Base-by-base conservation (phyloP, 805 yeast genomes). In the Cyberlindnera xishuangbannaensis region DNA sequence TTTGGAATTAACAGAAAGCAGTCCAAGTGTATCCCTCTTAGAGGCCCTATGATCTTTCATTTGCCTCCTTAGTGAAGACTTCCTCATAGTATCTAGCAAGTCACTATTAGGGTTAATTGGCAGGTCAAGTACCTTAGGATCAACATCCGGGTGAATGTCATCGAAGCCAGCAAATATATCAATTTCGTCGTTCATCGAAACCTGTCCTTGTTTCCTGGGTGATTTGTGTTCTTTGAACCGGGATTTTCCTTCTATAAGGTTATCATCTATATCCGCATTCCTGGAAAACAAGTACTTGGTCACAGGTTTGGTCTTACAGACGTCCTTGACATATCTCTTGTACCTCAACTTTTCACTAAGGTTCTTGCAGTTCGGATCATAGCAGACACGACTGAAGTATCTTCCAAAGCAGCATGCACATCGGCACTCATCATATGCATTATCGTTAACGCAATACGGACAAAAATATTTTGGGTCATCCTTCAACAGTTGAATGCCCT, bases 361-460 rank as follows among this genome's bases (percentile, higher is more conserved):
- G 11, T 25, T 30, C 6, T 29, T 32, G 34, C 55, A 50, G 24
- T 47, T 42, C 9, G 52, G 51, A 31, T 48, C 53, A 29, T 50
- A 50, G 25, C 55, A 50, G 10, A 45, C 48, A 15, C 37, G 39
- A 19, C 53, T 50, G 36, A 50, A 43, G 27, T 47, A 48, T 18
- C 41, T 43, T 3, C 48, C 55, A 34, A 50, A 42, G 25, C 53
- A 48, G 25, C 55, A 50, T 7, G 55, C 53, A 36, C 55, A 48
- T 11, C 53, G 53, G 24, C 55, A 50, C 25, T 48, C 53, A 37
- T 50, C 55, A 28, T 47, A 48, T 3, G 46, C 51, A 25, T 50
- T 50, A 26, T 48, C 43, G 30, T 48, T 50, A n/a, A 33, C 45
- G 34, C 55, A 50, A 23, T 47, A 48, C 1, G 55, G 55, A 19